Percentiles rank a stretch among this genome's conserved stretches.
phyloP scores from a whole-genome alignment of 1,284 basidiomycete genomes.

The Erythrobasidium hasegawianum region DNA sequence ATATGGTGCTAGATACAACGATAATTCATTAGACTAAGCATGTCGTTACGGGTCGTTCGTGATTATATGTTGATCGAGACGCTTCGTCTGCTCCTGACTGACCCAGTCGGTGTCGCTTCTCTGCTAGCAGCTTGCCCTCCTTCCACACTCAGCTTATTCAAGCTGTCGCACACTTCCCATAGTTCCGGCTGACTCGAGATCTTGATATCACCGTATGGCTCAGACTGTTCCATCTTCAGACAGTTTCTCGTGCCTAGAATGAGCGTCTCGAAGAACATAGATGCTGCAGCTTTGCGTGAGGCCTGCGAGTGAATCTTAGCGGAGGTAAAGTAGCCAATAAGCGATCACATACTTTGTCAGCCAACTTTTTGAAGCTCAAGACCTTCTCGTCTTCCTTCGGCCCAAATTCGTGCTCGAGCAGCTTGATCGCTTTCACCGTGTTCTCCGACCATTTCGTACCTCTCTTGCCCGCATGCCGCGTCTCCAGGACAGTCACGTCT shows the following conservation, averaged over 20 bases:
- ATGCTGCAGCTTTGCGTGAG: slow-evolving; percentile 80
- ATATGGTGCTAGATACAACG: no score
- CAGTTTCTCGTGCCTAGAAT: slow-evolving; percentile 89
- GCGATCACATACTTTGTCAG: slow-evolving; percentile 60
- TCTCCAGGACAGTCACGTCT: background rate
- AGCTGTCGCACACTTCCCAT: slow-evolving; percentile 46
- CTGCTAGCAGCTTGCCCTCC: background rate
- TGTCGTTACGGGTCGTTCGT: no score
- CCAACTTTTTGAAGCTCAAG: slow-evolving; percentile 68
- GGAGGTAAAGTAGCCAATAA: background rate
- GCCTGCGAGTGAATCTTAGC: slow-evolving; percentile 55
- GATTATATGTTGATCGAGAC: no score
- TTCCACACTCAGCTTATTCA: slow-evolving; percentile 27
- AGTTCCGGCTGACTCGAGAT: slow-evolving; percentile 76
- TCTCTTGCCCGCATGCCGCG: slow-evolving; percentile 23
- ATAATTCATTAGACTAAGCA: no score
- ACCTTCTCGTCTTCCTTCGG: slow-evolving; percentile 54
- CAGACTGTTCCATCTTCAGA: slow-evolving; percentile 68
- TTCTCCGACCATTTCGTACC: slow-evolving; percentile 57
- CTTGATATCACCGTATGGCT: slow-evolving; percentile 75
- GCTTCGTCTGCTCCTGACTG: no score
- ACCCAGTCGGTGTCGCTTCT: slow-evolving; percentile 2
- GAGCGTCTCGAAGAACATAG: slow-evolving; percentile 96
- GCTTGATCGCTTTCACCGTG: slow-evolving; percentile 79
- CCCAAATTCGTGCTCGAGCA: slow-evolving; percentile 70